Conservation (phyloP, 2,329 filamentous ascomycete genomes). For the Talaromyces amestolkiae region DNA sequence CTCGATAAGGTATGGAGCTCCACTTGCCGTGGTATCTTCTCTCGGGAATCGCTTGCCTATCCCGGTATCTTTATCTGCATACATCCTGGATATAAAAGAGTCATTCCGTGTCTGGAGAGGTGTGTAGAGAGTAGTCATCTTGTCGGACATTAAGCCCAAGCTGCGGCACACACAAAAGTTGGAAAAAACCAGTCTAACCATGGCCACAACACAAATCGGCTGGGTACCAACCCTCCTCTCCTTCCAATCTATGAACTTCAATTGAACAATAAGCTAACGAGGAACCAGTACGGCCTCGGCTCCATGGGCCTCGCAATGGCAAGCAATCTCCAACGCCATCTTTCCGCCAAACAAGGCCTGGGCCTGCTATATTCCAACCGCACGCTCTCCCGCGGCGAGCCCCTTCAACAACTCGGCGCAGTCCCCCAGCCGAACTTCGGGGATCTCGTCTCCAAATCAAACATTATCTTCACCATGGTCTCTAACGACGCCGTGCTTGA, state of each 20-base stretch:
- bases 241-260: background rate
- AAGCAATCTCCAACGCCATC: conserved; percentile 42
- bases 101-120: background rate
- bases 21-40: conserved; percentile 1
- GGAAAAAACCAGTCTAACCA: background rate
- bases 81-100: background rate
- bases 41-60: conserved; percentile 5
- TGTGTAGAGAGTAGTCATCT: background rate
- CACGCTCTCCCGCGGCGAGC: conserved; percentile 40
- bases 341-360: conserved; percentile 32
- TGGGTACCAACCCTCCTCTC: conserved; percentile 28
- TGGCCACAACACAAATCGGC: conserved; percentile 30
- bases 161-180: background rate
- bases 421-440: conserved; percentile 33
- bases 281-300: conserved; percentile 40
- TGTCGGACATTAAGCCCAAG: background rate
- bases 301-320: conserved; percentile 49
- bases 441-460: conserved; percentile 36
- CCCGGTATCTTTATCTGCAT: background rate
- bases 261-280: background rate
- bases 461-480: conserved; percentile 43
- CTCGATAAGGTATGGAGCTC: background rate
- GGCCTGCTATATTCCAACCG: conserved; percentile 42
- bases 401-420: conserved; percentile 37
- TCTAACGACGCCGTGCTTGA: conserved; percentile 43